Evolutionary conservation across 2,329 filamentous ascomycete species (phyloP).

Genomic region (Stagonosporopsis tanaceti): DNA sequence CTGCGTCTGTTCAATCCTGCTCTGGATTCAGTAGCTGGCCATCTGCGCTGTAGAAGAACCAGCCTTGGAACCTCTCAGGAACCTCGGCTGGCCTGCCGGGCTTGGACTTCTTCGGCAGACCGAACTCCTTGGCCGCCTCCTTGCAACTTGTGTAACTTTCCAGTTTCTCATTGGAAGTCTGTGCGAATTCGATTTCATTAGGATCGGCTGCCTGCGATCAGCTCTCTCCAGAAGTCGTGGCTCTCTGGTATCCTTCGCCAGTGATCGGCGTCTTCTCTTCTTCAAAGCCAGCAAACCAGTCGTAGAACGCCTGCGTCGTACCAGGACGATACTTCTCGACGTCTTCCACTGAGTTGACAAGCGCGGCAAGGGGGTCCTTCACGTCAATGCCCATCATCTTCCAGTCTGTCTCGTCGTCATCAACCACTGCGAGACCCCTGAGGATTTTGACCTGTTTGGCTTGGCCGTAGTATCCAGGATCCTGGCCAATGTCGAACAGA

Average conservation of each 20-base stretch:
- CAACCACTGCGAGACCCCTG: slow-evolving; percentile 94
- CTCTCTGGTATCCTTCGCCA: slow-evolving; percentile 51
- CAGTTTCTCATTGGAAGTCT: slow-evolving; percentile 39
- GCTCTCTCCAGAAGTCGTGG: slow-evolving; percentile 52
- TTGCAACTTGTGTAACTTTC: slow-evolving; percentile 15
- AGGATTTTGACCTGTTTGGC: slow-evolving; percentile 99
- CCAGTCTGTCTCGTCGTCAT: slow-evolving; percentile 99
- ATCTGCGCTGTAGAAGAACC: slow-evolving; percentile 9
- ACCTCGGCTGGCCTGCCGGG: slow-evolving; percentile 2
- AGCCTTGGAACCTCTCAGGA: slow-evolving; percentile 13
- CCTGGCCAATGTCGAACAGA: slow-evolving; percentile 96
- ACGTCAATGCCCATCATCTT: slow-evolving; percentile 97
- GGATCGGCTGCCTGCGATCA: slow-evolving; percentile 51
- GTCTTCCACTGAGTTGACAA: slow-evolving; percentile 96
- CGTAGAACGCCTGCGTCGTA: slow-evolving; percentile 91
- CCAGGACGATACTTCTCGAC: slow-evolving; percentile 95
- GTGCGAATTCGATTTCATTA: slow-evolving; percentile 53
- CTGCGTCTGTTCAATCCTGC: neutral
- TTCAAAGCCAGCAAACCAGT: slow-evolving; percentile 90
- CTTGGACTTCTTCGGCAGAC: slow-evolving; percentile 13
- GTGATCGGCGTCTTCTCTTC: slow-evolving; percentile 47
- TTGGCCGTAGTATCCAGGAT: slow-evolving; percentile 89
- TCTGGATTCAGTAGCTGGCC: neutral
- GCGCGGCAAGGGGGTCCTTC: slow-evolving; percentile 81
- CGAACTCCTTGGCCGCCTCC: slow-evolving; percentile 9